Base-by-base conservation (phyloP, 1,139 yeast species). In the Diutina rugosa region DNA sequence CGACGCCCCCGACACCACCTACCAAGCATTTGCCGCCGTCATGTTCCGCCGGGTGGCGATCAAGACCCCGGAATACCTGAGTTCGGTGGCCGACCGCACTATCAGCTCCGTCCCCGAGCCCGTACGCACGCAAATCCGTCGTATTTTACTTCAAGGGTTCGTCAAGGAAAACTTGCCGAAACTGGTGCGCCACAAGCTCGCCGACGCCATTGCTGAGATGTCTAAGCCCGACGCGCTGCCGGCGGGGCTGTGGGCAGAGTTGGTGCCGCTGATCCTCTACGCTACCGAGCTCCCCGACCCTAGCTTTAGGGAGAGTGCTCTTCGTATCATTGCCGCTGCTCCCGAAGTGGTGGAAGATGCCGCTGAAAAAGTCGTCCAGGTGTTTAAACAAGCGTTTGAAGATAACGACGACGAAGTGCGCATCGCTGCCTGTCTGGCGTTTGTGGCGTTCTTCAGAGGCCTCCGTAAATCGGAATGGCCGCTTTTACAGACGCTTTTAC, bases 161-260 rank as follows among this genome's bases (percentile, higher is more conserved):
- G 68, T 80, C 6, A 87, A 84, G 66, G 74, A 87, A 28, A 81
- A 81, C 59, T 81, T 79, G 60, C 53, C 26, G 21, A 6, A 3
- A 7, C 44, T 30, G 44, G 91, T 90, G 46, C 84, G 98, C 67
- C 97, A 91, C 69, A 93, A 93, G 67, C 76, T 93, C 57, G 85
- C 97, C 4, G 99, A 93, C 72, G 96, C 96, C 4, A 87, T 93
- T 57, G 89, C 98, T 1, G 98, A 91, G 69, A 82, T 93, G 49
- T 95, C 97, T 3, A 84, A 82, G 63, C 83, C 79, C 55, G 88
- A 83, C 62, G 73, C 73, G 12, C 67, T 74, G 4, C 75, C 75
- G 16, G 74, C 75, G 30, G 79, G 78, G 2, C 70, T 76, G 14
- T 91, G 98, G 98, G 80, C 84, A 35, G 91, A 87, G 55, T 77